Conservation (phyloP, 2,329 filamentous ascomycete species). For the Alternaria ethzedia region DNA sequence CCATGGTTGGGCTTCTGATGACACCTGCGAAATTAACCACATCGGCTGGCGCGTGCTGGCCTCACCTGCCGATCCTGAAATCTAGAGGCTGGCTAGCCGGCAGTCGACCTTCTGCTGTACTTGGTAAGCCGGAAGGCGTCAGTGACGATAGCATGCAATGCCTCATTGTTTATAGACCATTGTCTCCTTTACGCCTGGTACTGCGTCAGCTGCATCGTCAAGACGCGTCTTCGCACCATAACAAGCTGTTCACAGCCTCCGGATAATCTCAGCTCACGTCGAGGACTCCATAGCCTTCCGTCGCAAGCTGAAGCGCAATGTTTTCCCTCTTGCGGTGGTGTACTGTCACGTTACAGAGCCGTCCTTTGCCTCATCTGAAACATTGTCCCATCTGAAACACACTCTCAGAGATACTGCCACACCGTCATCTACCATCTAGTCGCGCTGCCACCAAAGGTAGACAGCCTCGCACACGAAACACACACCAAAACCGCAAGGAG, state of each 20-base stretch:
- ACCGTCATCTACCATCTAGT: neutral
- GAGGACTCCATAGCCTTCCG: neutral
- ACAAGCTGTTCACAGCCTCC: neutral
- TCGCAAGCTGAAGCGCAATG: neutral
- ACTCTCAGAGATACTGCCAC: neutral
- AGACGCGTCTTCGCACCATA: neutral
- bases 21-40: neutral
- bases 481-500: neutral
- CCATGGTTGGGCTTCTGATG: neutral
- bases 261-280: neutral
- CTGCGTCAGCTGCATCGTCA: neutral
- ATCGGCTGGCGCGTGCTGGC: neutral
- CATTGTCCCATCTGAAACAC: neutral
- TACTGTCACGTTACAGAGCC: constrained; percentile 1
- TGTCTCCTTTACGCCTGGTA: neutral
- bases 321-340: neutral
- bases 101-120: neutral
- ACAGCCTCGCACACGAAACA: constrained; percentile 2
- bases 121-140: neutral
- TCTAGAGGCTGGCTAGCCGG: neutral
- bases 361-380: neutral
- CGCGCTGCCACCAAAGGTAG: neutral
- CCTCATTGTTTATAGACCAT: neutral
- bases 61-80: neutral
- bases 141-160: neutral